Evolutionary conservation across 2,329 filamentous ascomycete genomes (phyloP), one percentile per base, ranked within the genome.

Genomic region (Exserohilum turcica): DNA sequence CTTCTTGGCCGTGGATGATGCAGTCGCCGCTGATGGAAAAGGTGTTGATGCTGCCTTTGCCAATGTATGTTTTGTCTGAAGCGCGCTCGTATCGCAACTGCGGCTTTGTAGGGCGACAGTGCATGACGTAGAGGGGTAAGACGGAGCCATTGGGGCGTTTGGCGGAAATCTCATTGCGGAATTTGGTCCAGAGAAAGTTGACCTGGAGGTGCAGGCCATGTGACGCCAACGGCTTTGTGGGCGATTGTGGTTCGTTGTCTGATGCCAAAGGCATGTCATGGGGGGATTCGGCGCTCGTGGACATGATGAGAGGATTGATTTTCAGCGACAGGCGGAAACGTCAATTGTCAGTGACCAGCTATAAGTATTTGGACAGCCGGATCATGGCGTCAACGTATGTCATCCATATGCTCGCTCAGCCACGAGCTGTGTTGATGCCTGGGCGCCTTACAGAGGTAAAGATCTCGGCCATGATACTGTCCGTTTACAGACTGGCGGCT

Each of bases 181-280:
- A 65, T 28, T 63, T 63, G 38, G 49, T 53, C 63, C 63, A 65
- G 2, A 52, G 43, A 28, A 63, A 66, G 38, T 60, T 55, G 3
- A 66, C 56, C 45, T 58, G 54, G 16, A 65, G 61, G 2, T 39
- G 51, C 2, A 58, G 52, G 16, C 60, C 55, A 16, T 42, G 10
- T 37, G 39, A 1, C 24, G 48, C 5, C 12, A 18, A 15, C 24
- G 47, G 29, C n/a, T 28, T 35, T 2, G 15, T 6, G 13, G 12
- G 21, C 18, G 40, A 28, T 28, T 24, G 6, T 3, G 9, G 27
- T 10, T 7, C 12, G 21, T 15, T 13, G 35, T 49, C 16, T 27
- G 24, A n/a, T 35, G 21, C 12, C 7, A 2, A 2, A 1, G 38
- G 33, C 13, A 19, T 43, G 29, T 42, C 15, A 7, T 13, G 18